These are phyloP conservation scores for Allium sativum DNA, from an alignment of 106 monocot species.

Conservation along the genomic window DNA sequence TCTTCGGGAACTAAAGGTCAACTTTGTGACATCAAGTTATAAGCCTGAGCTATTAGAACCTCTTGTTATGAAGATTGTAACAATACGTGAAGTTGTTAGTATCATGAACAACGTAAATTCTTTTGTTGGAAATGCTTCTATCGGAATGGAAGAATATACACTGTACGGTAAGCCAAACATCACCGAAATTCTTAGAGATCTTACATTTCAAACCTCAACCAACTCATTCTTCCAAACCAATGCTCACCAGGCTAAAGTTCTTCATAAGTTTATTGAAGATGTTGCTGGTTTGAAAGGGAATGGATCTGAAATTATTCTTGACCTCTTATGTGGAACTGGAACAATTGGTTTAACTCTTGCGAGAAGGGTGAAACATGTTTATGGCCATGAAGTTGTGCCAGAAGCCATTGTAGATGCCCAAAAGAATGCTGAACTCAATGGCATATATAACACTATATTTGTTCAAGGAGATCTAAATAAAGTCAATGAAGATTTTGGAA, in stretches of 20 bases:
- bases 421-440: conserved; percentile 74
- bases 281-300: conserved; percentile 68
- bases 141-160: conserved; percentile 80
- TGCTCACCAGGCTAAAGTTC: conserved; percentile 85
- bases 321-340: conserved; percentile 97
- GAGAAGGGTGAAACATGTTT: conserved; percentile 74
- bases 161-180: conserved; percentile 81
- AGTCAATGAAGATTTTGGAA: conserved; percentile 76
- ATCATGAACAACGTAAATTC: conserved; percentile 92
- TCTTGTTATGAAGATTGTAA: conserved; percentile 55
- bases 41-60: conserved; percentile 56
- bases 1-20: conserved; percentile 81
- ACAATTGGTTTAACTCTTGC: conserved; percentile 96
- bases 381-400: conserved; percentile 86
- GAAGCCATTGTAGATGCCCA: conserved; percentile 82
- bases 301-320: conserved; percentile 84
- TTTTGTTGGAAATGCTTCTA: conserved; percentile 83
- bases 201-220: conserved; percentile 84
- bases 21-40: conserved; percentile 88
- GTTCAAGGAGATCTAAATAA: conserved; percentile 97
- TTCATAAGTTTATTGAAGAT: conserved; percentile 85
- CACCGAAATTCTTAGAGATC: conserved; percentile 76
- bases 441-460: conserved; percentile 85
- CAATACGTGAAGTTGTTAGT: conserved; percentile 90
- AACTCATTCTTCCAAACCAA: conserved; percentile 99